These are phyloP conservation scores for Raphanus sativus DNA, from an alignment of 345 rosid species.

Conservation along the genomic window DNA sequence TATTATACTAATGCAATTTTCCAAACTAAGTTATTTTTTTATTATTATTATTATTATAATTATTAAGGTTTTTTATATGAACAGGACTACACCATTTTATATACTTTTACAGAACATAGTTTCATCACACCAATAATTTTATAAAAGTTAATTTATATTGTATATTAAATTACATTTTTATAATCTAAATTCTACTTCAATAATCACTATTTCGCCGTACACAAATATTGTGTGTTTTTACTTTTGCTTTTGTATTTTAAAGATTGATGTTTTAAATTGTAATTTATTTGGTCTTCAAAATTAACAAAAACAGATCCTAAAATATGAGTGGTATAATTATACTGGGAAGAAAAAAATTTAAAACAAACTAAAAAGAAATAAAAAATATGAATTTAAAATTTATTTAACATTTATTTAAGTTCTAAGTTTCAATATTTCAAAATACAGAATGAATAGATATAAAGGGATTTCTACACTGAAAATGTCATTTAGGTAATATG, in stretches of 20 bases:
- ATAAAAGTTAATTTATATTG: too few relatives aligned
- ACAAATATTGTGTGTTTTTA: background rate
- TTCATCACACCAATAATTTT: background rate
- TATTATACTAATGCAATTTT: background rate
- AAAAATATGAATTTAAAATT: too few relatives aligned
- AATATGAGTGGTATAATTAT: too few relatives aligned
- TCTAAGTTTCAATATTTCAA: background rate
- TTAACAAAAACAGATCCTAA: too few relatives aligned
- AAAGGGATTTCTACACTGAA: background rate
- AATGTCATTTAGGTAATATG: background rate
- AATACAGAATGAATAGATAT: background rate
- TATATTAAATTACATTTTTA: background rate
- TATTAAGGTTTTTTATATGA: too few relatives aligned
- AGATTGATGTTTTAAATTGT: too few relatives aligned
- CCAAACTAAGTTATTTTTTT: background rate
- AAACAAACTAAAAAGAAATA: too few relatives aligned
- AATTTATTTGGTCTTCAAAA: too few relatives aligned
- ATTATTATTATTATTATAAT: too few relatives aligned
- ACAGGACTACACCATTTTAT: background rate
- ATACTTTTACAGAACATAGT: background rate
- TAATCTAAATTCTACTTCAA: background rate
- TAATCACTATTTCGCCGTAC: background rate
- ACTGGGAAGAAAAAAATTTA: too few relatives aligned
- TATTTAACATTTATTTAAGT: too few relatives aligned
- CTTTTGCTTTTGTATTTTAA: too few relatives aligned